Evolutionary conservation across 202 grass and related monocot species (phyloP).

Genomic region (Hordeum pubiflorum): DNA sequence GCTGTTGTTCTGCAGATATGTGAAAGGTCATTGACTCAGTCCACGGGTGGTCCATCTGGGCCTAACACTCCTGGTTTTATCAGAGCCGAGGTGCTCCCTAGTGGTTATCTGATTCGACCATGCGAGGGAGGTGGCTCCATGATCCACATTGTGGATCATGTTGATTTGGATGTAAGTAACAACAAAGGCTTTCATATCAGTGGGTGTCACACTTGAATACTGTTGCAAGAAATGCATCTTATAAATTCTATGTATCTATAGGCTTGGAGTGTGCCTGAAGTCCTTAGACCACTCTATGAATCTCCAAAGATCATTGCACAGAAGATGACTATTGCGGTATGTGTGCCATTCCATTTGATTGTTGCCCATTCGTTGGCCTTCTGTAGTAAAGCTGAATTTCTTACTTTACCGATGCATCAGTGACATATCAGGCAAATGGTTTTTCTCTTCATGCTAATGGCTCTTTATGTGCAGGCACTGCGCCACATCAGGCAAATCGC

Average conservation of each 20-base stretch:
- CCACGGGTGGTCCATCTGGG: conserved; percentile 75
- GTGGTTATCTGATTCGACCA: conserved; percentile 91
- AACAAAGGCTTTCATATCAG: not conserved
- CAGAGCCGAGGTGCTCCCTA: conserved; percentile 85
- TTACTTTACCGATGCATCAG: not conserved
- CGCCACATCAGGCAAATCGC: conserved; percentile 89
- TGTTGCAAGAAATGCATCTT: not conserved
- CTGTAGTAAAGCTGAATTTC: not conserved
- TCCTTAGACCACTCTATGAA: conserved; percentile 83
- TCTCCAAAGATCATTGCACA: conserved; percentile 90
- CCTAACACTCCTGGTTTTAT: conserved; percentile 65
- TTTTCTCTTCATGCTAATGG: not conserved
- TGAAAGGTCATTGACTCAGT: conserved; percentile 85
- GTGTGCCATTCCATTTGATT: conserved; percentile 7
- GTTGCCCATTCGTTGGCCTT: not conserved
- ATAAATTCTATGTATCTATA: conserved; percentile 10
- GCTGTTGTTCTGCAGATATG: conserved; percentile 57
- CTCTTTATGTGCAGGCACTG: conserved; percentile 51
- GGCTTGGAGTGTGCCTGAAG: conserved; percentile 89
- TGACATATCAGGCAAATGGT: not conserved
- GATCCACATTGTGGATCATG: conserved; percentile 99
- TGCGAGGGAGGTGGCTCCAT: conserved; percentile 96
- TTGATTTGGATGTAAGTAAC: conserved; percentile 88
- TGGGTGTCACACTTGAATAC: not conserved
- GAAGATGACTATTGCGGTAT: conserved; percentile 86